These are phyloP conservation scores for Myxozyma monticola DNA, from an alignment of 805 yeast genomes.

Conservation along the genomic window DNA sequence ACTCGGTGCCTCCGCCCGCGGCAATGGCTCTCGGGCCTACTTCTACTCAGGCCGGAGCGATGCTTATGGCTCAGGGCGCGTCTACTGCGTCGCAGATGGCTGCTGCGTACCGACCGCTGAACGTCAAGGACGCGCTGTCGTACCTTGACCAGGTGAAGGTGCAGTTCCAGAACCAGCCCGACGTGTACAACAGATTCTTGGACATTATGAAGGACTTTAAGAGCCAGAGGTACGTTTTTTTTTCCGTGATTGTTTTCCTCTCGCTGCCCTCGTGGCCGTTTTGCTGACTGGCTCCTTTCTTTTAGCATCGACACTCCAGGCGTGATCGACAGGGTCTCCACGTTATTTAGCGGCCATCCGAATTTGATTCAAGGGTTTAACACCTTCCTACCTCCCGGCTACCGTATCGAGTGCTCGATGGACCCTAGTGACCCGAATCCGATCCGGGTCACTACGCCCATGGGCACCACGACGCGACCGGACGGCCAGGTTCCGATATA, in stretches of 20 bases:
- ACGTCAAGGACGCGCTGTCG: conserved; percentile 93
- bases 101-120: conserved; percentile 59
- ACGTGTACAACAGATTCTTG: conserved; percentile 90
- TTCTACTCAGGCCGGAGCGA: conserved; percentile 14
- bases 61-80: conserved; percentile 31
- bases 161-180: conserved; percentile 89
- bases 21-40: conserved; percentile 7
- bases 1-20: conserved; percentile 22
- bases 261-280: not conserved
- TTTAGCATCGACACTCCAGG: conserved; percentile 88
- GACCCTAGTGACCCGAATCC: conserved; percentile 91
- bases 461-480: conserved; percentile 80
- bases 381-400: conserved; percentile 96
- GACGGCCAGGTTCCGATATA: conserved; percentile 45
- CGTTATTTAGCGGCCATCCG: conserved; percentile 89
- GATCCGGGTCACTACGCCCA: conserved; percentile 91
- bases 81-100: conserved; percentile 35
- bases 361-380: conserved; percentile 92
- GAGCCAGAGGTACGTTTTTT: conserved; percentile 66
- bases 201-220: conserved; percentile 99
- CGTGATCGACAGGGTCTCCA: conserved; percentile 92
- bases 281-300: conserved; percentile 2
- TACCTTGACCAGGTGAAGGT: conserved; percentile 94
- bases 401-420: conserved; percentile 81
- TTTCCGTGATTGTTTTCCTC: not conserved